Base-by-base conservation (phyloP, 179 eudicot genomes). In the Corrigiola litoralis region DNA sequence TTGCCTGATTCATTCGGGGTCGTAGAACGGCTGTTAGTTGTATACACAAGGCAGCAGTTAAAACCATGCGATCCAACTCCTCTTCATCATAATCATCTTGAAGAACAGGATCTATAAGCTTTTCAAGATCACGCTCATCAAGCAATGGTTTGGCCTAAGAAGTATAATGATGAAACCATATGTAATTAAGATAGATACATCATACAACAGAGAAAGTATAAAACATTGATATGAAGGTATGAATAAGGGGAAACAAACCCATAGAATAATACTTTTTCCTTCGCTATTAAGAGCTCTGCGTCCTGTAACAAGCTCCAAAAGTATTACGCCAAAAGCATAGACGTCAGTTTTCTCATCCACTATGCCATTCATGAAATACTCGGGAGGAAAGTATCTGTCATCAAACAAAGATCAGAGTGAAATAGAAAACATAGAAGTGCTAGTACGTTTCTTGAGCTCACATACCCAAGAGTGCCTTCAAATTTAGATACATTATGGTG, bases 391-490 rank as follows among this genome's bases (percentile, higher is more conserved):
- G 74, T 88, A 88, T 47, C 95, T 88, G 84, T 34, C 76, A 75
- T 56, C 58, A 29, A 72, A 72, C 44, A 63, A 40, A 36, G 61
- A 33, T 31, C 14, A 18, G 2, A 10, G 21, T 40, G n/a, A 14
- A 52, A 37, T 4, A 6, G 17, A 38, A 46, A 46, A 58, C 32
- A 13, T 38, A 2, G 63, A 58, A 14, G 31, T 59, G 24, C n/a
- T 17, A 17, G 7, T 18, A 28, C 6, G 24, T 44, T 0, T 23
- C 59, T 49, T 49, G 24, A 24, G 28, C 46, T 38, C 21, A 75
- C 83, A 61, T 69, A 88, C 96, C 96, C 96, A 52, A 88, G 86
- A 73, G 96, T 86, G 78, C 96, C 96, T 82, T 88, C 96, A 23
- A 77, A 86, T 67, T 77, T 80, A 27, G 84, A 77, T 55, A 84